Percentiles rank a stretch among this genome's conserved stretches.
Evolutionary conservation across 768 basidiomycete species (phyloP).

Genomic region (Leccinum fibrillosum): DNA sequence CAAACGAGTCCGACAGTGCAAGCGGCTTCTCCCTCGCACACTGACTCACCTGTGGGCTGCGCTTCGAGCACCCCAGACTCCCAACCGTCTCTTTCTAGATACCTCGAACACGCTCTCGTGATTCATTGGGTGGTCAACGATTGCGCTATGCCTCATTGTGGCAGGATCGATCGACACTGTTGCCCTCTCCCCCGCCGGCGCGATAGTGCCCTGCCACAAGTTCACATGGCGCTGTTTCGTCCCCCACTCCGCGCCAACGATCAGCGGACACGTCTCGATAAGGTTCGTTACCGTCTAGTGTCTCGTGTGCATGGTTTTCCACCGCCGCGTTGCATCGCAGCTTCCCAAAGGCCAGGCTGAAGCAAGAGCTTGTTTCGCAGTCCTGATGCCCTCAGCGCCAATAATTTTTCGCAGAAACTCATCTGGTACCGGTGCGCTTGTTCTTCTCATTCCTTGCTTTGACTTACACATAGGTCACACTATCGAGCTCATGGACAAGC

Average conservation of each 20-base stretch:
- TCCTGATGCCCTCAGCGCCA: slow-evolving; percentile 46
- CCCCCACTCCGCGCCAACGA: slow-evolving; percentile 36
- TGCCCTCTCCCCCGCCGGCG: slow-evolving; percentile 14
- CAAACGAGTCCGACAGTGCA: neutral
- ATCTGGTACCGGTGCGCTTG: slow-evolving; percentile 59
- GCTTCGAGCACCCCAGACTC: too few species aligned
- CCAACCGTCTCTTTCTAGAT: slow-evolving; percentile 4
- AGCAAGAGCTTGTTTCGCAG: slow-evolving; percentile 58
- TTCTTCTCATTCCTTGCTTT: neutral
- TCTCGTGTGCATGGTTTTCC: neutral
- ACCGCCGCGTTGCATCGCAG: slow-evolving; percentile 20
- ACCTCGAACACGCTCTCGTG: slow-evolving; percentile 16
- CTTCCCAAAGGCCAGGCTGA: slow-evolving; percentile 69
- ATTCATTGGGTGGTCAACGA: too few species aligned
- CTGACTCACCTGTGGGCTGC: too few species aligned
- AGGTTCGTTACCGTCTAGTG: slow-evolving; percentile 26
- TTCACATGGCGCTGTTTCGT: slow-evolving; percentile 52
- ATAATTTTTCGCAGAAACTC: slow-evolving; percentile 42
- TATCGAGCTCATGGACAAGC: too few species aligned
- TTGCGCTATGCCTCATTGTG: too few species aligned
- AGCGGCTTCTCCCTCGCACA: too few species aligned
- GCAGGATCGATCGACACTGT: slow-evolving; percentile 20
- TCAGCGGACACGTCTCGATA: slow-evolving; percentile 43
- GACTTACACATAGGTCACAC: too few species aligned
- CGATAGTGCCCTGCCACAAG: slow-evolving; percentile 38